Evolutionary conservation across 345 rosid species (phyloP).

Genomic region (Physaria fendleri): DNA sequence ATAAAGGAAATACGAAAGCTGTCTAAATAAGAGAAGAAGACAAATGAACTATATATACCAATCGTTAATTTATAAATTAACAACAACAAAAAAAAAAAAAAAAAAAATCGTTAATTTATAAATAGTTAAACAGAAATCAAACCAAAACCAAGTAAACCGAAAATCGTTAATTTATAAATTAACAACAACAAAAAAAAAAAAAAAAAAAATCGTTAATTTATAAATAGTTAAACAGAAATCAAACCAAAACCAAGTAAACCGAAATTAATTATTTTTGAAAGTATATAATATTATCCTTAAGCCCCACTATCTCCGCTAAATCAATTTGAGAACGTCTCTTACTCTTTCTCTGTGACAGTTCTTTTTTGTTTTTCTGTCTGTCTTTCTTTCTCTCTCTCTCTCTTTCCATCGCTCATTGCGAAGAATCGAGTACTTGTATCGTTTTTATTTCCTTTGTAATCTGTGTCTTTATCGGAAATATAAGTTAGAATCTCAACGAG

Average conservation of each 20-base stretch:
- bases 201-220: too few relatives aligned
- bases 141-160: background rate
- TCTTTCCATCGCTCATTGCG: constrained; percentile 30
- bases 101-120: too few relatives aligned
- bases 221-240: too few relatives aligned
- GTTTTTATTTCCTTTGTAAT: background rate
- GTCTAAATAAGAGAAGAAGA: background rate
- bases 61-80: constrained; percentile 5
- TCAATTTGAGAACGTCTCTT: constrained; percentile 19
- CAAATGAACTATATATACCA: constrained; percentile 1
- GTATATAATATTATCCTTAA: background rate
- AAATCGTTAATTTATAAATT: too few relatives aligned
- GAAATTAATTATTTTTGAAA: too few relatives aligned
- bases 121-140: too few relatives aligned
- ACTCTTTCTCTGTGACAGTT: constrained; percentile 10
- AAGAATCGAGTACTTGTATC: constrained; percentile 26
- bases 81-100: too few relatives aligned
- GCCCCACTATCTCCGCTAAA: constrained; percentile 16
- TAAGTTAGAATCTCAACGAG: background rate
- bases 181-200: too few relatives aligned
- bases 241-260: too few relatives aligned
- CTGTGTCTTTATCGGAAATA: background rate
- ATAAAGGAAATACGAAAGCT: background rate
- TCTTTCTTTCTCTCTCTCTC: background rate
- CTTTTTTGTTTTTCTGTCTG: constrained; percentile 13